Evolutionary conservation across 2,329 filamentous ascomycete genomes (phyloP), one percentile per base, ranked within the genome.

Genomic region (Penicillium nordicum): DNA sequence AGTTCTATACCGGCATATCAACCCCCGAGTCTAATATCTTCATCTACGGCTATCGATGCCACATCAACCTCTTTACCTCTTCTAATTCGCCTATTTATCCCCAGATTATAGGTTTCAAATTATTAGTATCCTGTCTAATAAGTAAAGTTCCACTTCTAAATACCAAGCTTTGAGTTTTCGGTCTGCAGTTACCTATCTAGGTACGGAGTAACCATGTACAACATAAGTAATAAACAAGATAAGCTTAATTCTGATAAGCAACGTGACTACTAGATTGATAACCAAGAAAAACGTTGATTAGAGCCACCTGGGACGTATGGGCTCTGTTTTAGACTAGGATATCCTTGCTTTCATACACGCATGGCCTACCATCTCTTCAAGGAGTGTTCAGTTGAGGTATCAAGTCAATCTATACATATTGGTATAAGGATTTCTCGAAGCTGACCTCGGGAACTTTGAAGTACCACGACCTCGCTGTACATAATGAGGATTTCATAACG

Each of bases 221-320:
- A 21, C 21, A 21, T 21, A 27, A 27, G 25, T 29, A 30, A 23
- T 16, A 29, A 4, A n/a, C 27, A 11, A 37, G 23, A 49, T 49
- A 54, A 55, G n/a, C 53, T 55, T 55, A 55, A 40, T 45, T 18
- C 9, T 16, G 32, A 55, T 38, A 50, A 50, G 46, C 32, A 34
- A 27, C 14, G 12, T 40, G 25, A 6, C 10, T 36, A 11, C 21
- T 3, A 12, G 16, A 14, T 32, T 23, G 29, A 25, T 46, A 11
- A n/a, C 9, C 44, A 34, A 25, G 8, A 34, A 10, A 23, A 38
- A 38, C n/a, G n/a, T 34, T 4, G 16, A 32, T 10, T 32, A 5
- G 18, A 6, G 12, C 7, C 27, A 14, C 14, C 1, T 18, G 5
- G 32, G 11, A 18, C 30, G 11, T 23, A 34, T 14, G n/a, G 5